Evolutionary conservation across 106 monocot species (phyloP), one percentile per base, ranked within the genome.

Genomic region (Apostasia ramifera): DNA sequence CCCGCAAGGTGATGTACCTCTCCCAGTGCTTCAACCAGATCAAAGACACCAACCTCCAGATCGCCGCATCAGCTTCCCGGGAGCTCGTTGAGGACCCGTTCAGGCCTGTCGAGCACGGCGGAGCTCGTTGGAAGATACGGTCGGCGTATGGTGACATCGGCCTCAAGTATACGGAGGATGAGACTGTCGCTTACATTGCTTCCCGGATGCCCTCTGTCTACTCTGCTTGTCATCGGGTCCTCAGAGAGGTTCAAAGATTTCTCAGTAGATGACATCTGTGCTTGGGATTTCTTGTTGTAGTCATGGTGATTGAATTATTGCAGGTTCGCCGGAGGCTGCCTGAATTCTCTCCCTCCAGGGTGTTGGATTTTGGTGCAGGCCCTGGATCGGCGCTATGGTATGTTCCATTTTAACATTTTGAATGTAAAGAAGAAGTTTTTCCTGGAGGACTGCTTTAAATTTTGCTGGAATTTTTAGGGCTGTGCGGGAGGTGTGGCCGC

Each of bases 201-300:
- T 90, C 90, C 40, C 90, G 98, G 48, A 99, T 99, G 98, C 98
- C 98, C 3, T 84, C 98, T 9, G 90, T 99, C 13, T 93, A 93
- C 81, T 78, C 98, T 9, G 90, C 98, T 2, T 85, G 84, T 69
- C 85, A 85, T 71, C 89, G 98, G 8, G 93, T 99, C 11, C 90
- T 99, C 55, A 76, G 71, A 57, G 98, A 99, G 90, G 98, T 98
- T 40, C 39, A 40, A 58, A 52, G n/a, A 37, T 56, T 8, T 66
- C 13, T 0, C 2, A 13, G 10, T 43, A 7, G 0, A 65, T 4
- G 13, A 15, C 38, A 45, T 48, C 59, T 62, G 12, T 13, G 13
- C 8, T 8, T 71, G 11, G 1, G 46, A 56, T 55, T 49, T 53
- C 5, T 55, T n/a, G 4, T 67, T 39, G 63, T 69, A 45, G 9